A percentile compares a stretch with the other conserved stretches of the same genome.
phyloP scores from a whole-genome alignment of 2,329 filamentous ascomycete species.

The Monilinia polystroma region DNA sequence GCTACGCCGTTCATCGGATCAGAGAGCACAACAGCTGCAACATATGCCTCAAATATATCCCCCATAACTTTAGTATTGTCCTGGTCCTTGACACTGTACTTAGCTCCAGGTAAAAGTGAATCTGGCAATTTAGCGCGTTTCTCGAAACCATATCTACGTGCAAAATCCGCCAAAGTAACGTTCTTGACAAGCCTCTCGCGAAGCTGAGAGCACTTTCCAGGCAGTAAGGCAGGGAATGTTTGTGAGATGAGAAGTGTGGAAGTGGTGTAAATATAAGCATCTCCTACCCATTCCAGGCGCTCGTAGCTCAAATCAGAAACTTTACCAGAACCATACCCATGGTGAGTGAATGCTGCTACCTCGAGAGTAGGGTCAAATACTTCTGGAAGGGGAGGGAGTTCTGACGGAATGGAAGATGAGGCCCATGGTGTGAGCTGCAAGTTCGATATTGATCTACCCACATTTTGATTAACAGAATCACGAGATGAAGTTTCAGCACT shows the following conservation, averaged over 20 bases:
- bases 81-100: slow-evolving; percentile 42
- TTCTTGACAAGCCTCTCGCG: slow-evolving; percentile 82
- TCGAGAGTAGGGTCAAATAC: slow-evolving; percentile 61
- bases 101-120: neutral
- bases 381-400: slow-evolving; percentile 58
- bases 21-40: slow-evolving; percentile 73
- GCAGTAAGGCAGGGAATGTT: slow-evolving; percentile 62
- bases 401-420: slow-evolving; percentile 48
- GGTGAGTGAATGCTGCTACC: slow-evolving; percentile 65
- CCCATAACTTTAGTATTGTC: slow-evolving; percentile 71
- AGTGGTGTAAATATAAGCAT: slow-evolving; percentile 79
- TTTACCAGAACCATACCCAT: slow-evolving; percentile 28
- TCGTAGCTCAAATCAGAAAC: slow-evolving; percentile 61
- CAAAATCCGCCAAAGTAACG: slow-evolving; percentile 68
- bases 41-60: slow-evolving; percentile 89
- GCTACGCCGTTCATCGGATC: slow-evolving; percentile 61
- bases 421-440: slow-evolving; percentile 49
- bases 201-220: slow-evolving; percentile 71
- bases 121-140: slow-evolving; percentile 54
- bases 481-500: slow-evolving; percentile 2
- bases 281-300: slow-evolving; percentile 82
- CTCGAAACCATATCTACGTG: slow-evolving; percentile 68
- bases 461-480: neutral
- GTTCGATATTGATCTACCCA: slow-evolving; percentile 8
- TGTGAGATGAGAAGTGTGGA: slow-evolving; percentile 73